Evolutionary conservation across 2,329 filamentous ascomycete species (phyloP).

Genomic region (Aspergillus caelatus): DNA sequence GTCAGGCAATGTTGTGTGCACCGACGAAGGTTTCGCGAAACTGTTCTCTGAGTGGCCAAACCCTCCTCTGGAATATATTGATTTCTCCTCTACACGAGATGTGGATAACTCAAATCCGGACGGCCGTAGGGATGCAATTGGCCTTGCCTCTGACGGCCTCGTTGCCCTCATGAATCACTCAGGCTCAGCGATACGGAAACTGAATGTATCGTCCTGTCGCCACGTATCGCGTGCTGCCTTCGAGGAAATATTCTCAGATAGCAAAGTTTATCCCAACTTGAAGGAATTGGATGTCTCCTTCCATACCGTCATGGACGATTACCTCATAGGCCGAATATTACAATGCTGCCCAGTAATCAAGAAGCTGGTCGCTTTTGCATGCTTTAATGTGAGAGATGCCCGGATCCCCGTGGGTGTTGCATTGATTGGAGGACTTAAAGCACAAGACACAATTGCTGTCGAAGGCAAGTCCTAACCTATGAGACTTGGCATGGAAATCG

Average conservation of each 20-base stretch:
- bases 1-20: slow-evolving; percentile 73
- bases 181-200: slow-evolving; percentile 62
- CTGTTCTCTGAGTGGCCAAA: slow-evolving; percentile 81
- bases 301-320: slow-evolving; percentile 48
- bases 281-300: slow-evolving; percentile 77
- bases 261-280: slow-evolving; percentile 67
- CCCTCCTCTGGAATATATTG: slow-evolving; percentile 67
- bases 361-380: slow-evolving; percentile 65
- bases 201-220: slow-evolving; percentile 83
- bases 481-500: neutral
- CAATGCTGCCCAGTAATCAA: slow-evolving; percentile 50
- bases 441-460: slow-evolving; percentile 56
- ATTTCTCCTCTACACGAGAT: slow-evolving; percentile 77
- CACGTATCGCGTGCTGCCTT: slow-evolving; percentile 76
- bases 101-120: slow-evolving; percentile 71
- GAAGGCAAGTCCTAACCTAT: slow-evolving; percentile 22
- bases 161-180: slow-evolving; percentile 83
- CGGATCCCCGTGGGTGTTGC: slow-evolving; percentile 60
- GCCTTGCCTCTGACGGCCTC: slow-evolving; percentile 76
- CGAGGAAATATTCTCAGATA: slow-evolving; percentile 69
- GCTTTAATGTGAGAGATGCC: slow-evolving; percentile 61
- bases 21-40: slow-evolving; percentile 70
- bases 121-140: slow-evolving; percentile 64
- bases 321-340: slow-evolving; percentile 48
- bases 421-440: slow-evolving; percentile 62